Percentiles rank a stretch among this genome's conserved stretches.
Conservation (phyloP, 495 filamentous ascomycete genomes). For the Aspergillus conjunctus region DNA sequence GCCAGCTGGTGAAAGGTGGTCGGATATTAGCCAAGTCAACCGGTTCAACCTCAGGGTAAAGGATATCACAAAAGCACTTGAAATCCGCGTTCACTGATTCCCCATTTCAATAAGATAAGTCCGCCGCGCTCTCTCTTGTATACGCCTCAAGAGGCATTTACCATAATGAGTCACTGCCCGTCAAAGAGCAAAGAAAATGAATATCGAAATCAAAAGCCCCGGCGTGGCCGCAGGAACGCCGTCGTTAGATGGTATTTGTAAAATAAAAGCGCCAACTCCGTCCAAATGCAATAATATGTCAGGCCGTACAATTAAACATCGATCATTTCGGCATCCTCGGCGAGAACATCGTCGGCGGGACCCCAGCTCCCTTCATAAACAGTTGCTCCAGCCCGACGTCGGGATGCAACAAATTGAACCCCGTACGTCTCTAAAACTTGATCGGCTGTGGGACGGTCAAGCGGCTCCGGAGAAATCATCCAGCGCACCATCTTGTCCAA, state of each 20-base stretch:
- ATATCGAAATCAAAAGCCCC: constrained; percentile 25
- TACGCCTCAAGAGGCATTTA: constrained; percentile 10
- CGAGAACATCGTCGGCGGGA: constrained; percentile 70
- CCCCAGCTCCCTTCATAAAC: constrained; percentile 97
- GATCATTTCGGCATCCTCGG: constrained; percentile 73
- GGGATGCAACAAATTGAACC: constrained; percentile 71
- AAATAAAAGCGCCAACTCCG: constrained; percentile 40
- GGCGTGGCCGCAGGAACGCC: constrained; percentile 32
- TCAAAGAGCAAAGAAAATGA: constrained; percentile 15
- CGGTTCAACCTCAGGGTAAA: constrained; percentile 5
- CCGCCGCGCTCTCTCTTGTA: background rate
- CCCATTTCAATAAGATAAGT: background rate
- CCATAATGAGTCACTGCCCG: background rate
- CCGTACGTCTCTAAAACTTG: constrained; percentile 69
- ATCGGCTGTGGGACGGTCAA: constrained; percentile 70
- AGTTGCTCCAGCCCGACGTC: constrained; percentile 81
- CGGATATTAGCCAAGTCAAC: constrained; percentile 19
- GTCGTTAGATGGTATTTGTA: constrained; percentile 40
- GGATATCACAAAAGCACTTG: constrained; percentile 14
- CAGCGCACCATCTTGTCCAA: constrained; percentile 81
- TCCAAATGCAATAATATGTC: constrained; percentile 44
- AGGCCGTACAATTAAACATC: constrained; percentile 57
- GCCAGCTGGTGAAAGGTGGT: constrained; percentile 19
- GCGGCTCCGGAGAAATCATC: constrained; percentile 81
- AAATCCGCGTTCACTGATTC: background rate